These are phyloP conservation scores for Rehmannia glutinosa DNA, from an alignment of 257 asterid species.

Conservation along the genomic window DNA sequence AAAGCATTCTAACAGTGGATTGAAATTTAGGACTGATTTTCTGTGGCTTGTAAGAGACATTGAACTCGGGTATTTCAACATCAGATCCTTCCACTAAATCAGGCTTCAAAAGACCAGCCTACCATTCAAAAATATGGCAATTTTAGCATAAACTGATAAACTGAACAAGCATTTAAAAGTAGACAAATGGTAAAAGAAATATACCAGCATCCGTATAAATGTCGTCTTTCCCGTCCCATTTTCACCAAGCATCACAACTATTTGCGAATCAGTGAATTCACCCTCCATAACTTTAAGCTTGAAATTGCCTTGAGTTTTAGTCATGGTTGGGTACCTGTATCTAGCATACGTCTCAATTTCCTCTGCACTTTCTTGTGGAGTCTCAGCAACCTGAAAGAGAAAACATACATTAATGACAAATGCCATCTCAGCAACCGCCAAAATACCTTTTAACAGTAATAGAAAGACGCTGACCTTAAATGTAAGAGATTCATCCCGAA, in stretches of 20 bases:
- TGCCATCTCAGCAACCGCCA: neutral
- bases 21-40: slow-evolving; percentile 86
- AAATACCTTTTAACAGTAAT: neutral
- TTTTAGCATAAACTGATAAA: slow-evolving; percentile 2
- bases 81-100: slow-evolving; percentile 71
- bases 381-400: slow-evolving; percentile 78
- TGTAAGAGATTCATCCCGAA: slow-evolving; percentile 88
- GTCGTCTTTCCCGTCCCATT: slow-evolving; percentile 99
- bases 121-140: slow-evolving; percentile 6
- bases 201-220: slow-evolving; percentile 94
- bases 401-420: slow-evolving; percentile 2
- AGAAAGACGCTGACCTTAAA: slow-evolving; percentile 54
- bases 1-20: slow-evolving; percentile 62
- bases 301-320: slow-evolving; percentile 93
- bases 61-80: slow-evolving; percentile 86
- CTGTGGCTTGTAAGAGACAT: slow-evolving; percentile 98
- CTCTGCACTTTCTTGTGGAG: slow-evolving; percentile 89
- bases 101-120: slow-evolving; percentile 98
- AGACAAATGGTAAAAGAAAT: neutral
- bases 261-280: slow-evolving; percentile 97
- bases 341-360: slow-evolving; percentile 89
- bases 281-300: slow-evolving; percentile 89
- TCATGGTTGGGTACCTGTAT: slow-evolving; percentile 86
- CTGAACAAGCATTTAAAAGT: neutral
- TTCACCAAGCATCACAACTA: slow-evolving; percentile 99